Percentiles rank a stretch among this genome's conserved stretches.
phyloP scores from a whole-genome alignment of 139 green algal genomes.

The Chlorella sp. region DNA sequence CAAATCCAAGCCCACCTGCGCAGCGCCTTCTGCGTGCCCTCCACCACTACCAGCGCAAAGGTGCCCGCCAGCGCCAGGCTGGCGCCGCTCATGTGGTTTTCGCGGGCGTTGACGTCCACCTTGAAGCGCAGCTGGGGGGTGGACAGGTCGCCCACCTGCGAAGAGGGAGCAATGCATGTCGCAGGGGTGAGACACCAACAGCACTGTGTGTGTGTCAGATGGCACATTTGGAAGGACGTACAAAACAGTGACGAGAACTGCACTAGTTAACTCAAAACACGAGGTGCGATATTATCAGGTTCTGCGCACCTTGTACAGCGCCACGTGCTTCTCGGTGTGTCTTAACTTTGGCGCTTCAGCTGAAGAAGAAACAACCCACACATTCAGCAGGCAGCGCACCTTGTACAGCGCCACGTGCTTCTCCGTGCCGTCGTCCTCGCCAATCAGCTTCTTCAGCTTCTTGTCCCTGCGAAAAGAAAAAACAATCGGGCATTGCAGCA shows the following conservation, averaged over 20 bases:
- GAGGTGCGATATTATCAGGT: too few species aligned
- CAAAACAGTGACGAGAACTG: too few species aligned
- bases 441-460: constrained; percentile 94
- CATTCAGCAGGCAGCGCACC: neutral
- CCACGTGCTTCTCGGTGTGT: constrained; percentile 31
- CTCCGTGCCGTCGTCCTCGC: constrained; percentile 17
- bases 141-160: constrained; percentile 57
- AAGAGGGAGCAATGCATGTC: neutral
- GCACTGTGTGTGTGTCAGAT: too few species aligned
- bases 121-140: constrained; percentile 84
- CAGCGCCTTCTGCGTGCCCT: constrained; percentile 76
- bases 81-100: constrained; percentile 62
- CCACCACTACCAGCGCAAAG: constrained; percentile 86
- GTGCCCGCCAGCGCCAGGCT: constrained; percentile 11
- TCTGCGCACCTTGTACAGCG: constrained; percentile 51
- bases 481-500: too few species aligned
- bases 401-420: constrained; percentile 53
- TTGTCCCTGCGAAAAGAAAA: constrained; percentile 74
- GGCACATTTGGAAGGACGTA: too few species aligned
- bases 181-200: too few species aligned
- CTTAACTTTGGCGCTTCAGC: too few species aligned
- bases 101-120: constrained; percentile 92
- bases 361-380: too few species aligned
- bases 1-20: constrained; percentile 25
- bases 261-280: too few species aligned